Percentiles rank a stretch among this genome's conserved stretches.
These are phyloP conservation scores for Phialophora verrucosa DNA, from an alignment of 2,329 filamentous ascomycete species.

Conservation along the genomic window DNA sequence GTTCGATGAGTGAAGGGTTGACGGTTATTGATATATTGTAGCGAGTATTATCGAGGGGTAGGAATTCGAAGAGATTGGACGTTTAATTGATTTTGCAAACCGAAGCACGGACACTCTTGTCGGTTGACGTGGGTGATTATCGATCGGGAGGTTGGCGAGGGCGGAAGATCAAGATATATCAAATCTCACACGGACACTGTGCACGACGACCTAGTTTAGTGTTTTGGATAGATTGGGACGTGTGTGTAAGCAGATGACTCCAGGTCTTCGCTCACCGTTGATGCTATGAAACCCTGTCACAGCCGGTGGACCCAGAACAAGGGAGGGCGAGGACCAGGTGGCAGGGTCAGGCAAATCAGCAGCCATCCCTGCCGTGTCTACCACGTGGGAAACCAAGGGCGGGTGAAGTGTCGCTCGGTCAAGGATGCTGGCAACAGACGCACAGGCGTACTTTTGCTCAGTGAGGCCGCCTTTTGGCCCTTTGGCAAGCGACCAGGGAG, in stretches of 20 bases:
- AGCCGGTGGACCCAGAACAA: neutral
- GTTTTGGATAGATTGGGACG: slow-evolving; percentile 8
- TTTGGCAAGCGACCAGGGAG: neutral
- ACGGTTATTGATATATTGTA: neutral
- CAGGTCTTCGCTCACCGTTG: slow-evolving; percentile 22
- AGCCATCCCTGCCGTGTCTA: neutral
- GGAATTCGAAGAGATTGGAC: slow-evolving; percentile 17
- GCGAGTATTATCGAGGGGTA: slow-evolving; percentile 19
- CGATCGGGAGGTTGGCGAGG: slow-evolving; percentile 2
- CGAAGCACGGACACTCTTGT: slow-evolving; percentile 13
- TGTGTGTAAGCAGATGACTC: slow-evolving; percentile 18
- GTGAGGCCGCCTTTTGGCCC: neutral
- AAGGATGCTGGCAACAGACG: neutral
- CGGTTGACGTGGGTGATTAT: neutral
- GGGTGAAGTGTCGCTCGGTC: neutral
- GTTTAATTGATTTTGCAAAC: neutral
- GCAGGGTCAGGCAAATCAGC: neutral
- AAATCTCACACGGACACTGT: slow-evolving; percentile 7
- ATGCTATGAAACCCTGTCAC: slow-evolving; percentile 13
- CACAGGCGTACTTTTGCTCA: neutral
- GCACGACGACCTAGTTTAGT: slow-evolving; percentile 6
- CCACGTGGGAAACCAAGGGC: slow-evolving; percentile 1
- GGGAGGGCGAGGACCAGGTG: neutral
- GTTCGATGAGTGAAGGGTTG: neutral
- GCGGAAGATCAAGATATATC: slow-evolving; percentile 18